Evolutionary conservation across 805 yeast species (phyloP), one percentile per base, ranked within the genome.

Genomic region (Candida vartiovaarae): DNA sequence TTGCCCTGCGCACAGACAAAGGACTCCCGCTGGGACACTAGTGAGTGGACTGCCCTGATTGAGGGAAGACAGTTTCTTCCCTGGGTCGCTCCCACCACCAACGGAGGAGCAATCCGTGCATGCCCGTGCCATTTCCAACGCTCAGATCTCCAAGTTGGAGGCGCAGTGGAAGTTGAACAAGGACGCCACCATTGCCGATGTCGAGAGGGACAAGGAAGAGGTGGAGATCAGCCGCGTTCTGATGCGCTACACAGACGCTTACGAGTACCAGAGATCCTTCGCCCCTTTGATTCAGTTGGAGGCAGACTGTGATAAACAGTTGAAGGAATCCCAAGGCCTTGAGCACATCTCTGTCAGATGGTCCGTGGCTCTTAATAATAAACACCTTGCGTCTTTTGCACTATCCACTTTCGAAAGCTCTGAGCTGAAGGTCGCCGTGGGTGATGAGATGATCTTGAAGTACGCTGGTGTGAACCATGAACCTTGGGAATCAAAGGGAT

Each of bases 1-100:
- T 68, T 86, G 43, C 96, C 96, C 1, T 90, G 97, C 63, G 82
- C 95, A 1, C 89, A 81, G 57, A 62, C 72, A 7, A 80, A 83
- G 51, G 87, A 84, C 61, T 65, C 74, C 28, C 80, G 82, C 55
- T 90, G 96, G 97, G 95, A 88, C 55, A 81, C 90, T 0, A 75
- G 71, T 35, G 83, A 84, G 47, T 90, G 97, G 97, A 87, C 83
- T 56, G 75, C 96, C 0, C 66, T 90, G 43, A 85, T 90, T 44
- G 91, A 84, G 51, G 82, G 87, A 51, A 71, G 95, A 33, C 81
- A 77, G 49, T 76, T 90, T 45, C 67, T 90, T 44, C 67, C 87
- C 2, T 90, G 96, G 96, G 76, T 90, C 9, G 90, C 88, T 0
- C 68, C 78, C 2, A n/a, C 70, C 67, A 4, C 95, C 96, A 0